A percentile compares a stretch with the other conserved stretches of the same genome.
Evolutionary conservation across 371 early-diverging fungal species (phyloP).

Genomic region (Apophysomyces sp.): DNA sequence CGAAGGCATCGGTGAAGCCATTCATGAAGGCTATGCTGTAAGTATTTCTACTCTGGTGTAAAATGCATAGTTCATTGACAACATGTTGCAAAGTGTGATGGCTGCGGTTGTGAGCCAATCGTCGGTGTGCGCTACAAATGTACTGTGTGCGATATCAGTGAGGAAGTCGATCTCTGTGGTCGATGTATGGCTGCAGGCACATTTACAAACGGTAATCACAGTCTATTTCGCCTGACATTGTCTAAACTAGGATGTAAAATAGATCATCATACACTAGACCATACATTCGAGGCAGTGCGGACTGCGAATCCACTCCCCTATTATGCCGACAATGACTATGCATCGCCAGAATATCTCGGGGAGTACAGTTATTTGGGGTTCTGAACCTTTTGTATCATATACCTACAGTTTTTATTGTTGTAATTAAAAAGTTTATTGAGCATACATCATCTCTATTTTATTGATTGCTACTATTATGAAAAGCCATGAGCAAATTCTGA

Average conservation of each 20-base stretch:
- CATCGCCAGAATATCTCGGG: constrained; percentile 38
- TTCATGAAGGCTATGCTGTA: constrained; percentile 63
- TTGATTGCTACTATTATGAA: too few relatives aligned
- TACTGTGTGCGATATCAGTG: constrained; percentile 54
- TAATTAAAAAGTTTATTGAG: too few relatives aligned
- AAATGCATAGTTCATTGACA: background rate
- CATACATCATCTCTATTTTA: too few relatives aligned
- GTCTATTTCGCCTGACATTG: background rate
- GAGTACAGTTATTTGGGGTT: constrained; percentile 53
- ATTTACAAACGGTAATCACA: constrained; percentile 49
- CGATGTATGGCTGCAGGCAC: constrained; percentile 44
- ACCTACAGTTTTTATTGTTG: too few relatives aligned
- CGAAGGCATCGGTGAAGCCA: constrained; percentile 19
- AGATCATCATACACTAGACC: constrained; percentile 52
- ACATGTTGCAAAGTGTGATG: constrained; percentile 45
- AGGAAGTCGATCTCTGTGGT: constrained; percentile 53
- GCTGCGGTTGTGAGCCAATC: constrained; percentile 64
- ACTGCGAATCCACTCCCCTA: constrained; percentile 43
- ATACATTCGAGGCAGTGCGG: constrained; percentile 48
- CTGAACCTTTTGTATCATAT: constrained; percentile 6
- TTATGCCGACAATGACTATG: constrained; percentile 54
- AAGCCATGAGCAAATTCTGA: too few relatives aligned
- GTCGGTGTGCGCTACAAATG: constrained; percentile 62
- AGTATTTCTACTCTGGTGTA: constrained; percentile 12
- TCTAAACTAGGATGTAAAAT: background rate